A percentile compares a stretch with the other conserved stretches of the same genome.
These are phyloP conservation scores for Paecilomyces fulvus DNA, from an alignment of 2,329 filamentous ascomycete genomes.

Conservation along the genomic window DNA sequence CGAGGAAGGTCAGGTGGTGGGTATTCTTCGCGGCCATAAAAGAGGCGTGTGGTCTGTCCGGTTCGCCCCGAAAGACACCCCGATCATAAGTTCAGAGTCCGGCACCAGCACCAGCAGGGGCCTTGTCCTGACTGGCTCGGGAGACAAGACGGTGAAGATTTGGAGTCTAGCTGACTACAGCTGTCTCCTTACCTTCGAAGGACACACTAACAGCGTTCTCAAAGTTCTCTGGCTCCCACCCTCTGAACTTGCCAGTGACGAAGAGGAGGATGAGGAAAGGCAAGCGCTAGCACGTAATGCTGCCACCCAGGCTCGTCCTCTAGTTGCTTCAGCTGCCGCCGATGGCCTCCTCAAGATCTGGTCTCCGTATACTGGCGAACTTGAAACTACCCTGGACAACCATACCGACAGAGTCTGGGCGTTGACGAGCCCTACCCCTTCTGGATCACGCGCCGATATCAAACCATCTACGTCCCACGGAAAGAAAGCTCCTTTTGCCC, in stretches of 20 bases:
- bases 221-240: slow-evolving; percentile 81
- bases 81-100: slow-evolving; percentile 64
- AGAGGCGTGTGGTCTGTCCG: slow-evolving; percentile 93
- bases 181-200: slow-evolving; percentile 89
- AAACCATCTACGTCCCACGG: slow-evolving; percentile 17
- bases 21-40: slow-evolving; percentile 84
- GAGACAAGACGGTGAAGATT: slow-evolving; percentile 91
- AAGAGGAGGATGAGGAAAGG: slow-evolving; percentile 25
- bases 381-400: slow-evolving; percentile 86
- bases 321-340: slow-evolving; percentile 74
- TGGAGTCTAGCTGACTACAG: slow-evolving; percentile 92
- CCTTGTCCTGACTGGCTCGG: slow-evolving; percentile 79
- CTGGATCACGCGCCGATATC: slow-evolving; percentile 22
- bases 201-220: slow-evolving; percentile 89
- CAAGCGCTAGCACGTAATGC: slow-evolving; percentile 19
- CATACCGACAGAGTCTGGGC: slow-evolving; percentile 96
- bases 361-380: slow-evolving; percentile 78
- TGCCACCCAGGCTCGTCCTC: slow-evolving; percentile 25
- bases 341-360: slow-evolving; percentile 96
- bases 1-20: slow-evolving; percentile 80
- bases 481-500: slow-evolving; percentile 46
- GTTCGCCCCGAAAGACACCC: slow-evolving; percentile 73
- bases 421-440: slow-evolving; percentile 55
- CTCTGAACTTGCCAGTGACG: slow-evolving; percentile 27
- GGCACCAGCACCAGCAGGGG: slow-evolving; percentile 66